These are phyloP conservation scores for Corymbia calophylla DNA, from an alignment of 441 rosid genomes.

Conservation along the genomic window DNA sequence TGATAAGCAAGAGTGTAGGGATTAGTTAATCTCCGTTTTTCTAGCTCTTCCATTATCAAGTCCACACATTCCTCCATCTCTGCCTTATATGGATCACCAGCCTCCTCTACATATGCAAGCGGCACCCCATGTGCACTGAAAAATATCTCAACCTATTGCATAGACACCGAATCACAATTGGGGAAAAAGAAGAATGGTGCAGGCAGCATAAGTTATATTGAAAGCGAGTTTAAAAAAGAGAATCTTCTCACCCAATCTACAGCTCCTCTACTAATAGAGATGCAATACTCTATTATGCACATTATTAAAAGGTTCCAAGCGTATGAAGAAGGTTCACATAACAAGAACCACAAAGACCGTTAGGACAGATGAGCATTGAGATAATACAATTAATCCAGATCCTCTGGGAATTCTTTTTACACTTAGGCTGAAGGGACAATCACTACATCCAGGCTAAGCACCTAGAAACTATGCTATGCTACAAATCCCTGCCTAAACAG, in stretches of 20 bases:
- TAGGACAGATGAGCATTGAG: not conserved
- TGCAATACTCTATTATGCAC: not conserved
- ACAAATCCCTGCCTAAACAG: not conserved
- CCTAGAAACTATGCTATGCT: not conserved
- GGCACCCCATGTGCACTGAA: conserved; percentile 99
- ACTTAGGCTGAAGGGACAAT: not conserved
- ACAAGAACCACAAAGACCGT: not conserved
- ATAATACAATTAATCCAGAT: not conserved
- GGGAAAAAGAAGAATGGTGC: not conserved
- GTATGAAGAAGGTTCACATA: not conserved
- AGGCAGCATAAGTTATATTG: not conserved
- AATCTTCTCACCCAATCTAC: not conserved
- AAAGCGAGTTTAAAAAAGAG: not conserved
- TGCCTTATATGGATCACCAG: conserved; percentile 99
- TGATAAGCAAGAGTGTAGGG: conserved; percentile 94
- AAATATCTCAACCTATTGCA: conserved; percentile 80
- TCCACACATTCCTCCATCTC: conserved; percentile 99
- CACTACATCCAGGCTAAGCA: not conserved
- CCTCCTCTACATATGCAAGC: conserved; percentile 96
- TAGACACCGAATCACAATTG: conserved; percentile 7
- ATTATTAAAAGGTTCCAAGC: not conserved
- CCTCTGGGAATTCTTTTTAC: not conserved
- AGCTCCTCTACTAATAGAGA: not conserved
- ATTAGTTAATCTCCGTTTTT: conserved; percentile 64
- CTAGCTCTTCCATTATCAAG: conserved; percentile 92